Conservation (phyloP, 441 rosid genomes). For the Viola pubescens region DNA sequence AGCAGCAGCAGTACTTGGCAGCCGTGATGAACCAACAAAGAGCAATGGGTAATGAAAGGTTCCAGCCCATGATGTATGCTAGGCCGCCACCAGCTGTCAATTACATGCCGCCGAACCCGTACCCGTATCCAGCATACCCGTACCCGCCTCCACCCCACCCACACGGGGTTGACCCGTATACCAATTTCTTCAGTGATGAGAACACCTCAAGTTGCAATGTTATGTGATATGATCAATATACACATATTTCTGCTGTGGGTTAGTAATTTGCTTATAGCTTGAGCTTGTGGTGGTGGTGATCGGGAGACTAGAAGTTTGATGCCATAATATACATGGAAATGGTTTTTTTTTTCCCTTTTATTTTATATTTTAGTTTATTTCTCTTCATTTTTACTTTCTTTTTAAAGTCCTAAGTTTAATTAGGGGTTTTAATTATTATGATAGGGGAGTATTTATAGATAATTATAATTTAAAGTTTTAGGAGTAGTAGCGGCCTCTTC, state of each 20-base stretch:
- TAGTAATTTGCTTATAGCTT: constrained; percentile 17
- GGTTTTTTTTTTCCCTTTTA: constrained; percentile 31
- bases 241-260: background rate
- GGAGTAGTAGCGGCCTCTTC: constrained; percentile 17
- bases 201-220: constrained; percentile 78
- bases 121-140: constrained; percentile 33
- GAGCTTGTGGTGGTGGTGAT: constrained; percentile 14
- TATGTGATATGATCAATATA: constrained; percentile 36
- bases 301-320: constrained; percentile 26
- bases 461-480: constrained; percentile 19
- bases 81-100: constrained; percentile 78
- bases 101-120: constrained; percentile 56
- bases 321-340: constrained; percentile 49
- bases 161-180: constrained; percentile 36
- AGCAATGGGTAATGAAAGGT: constrained; percentile 63
- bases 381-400: constrained; percentile 11
- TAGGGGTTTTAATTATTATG: constrained; percentile 32
- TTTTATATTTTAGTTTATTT: constrained; percentile 19
- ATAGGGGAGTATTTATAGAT: constrained; percentile 31
- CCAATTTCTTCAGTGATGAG: constrained; percentile 71
- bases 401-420: constrained; percentile 29
- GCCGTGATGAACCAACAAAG: constrained; percentile 80
- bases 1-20: constrained; percentile 46
- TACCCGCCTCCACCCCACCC: constrained; percentile 20
- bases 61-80: constrained; percentile 90